phyloP scores from a whole-genome alignment of 306 rosid species.

The Malus sieversii region DNA sequence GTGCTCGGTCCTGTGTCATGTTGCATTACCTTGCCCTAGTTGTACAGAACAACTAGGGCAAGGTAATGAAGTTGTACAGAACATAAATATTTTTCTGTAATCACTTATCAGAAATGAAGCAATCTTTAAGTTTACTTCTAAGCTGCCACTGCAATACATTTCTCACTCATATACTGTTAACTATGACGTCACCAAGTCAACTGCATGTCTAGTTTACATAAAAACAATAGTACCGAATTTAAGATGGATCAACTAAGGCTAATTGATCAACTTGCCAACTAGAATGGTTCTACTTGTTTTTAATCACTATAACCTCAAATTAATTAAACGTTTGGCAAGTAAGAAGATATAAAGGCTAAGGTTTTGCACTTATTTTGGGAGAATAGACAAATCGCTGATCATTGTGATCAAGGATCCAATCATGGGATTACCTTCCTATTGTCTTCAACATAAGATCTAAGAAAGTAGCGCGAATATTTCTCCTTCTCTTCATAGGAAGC shows the following conservation, averaged over 20 bases:
- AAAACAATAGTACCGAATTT: not conserved
- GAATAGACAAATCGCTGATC: not conserved
- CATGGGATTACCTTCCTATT: constrained; percentile 58
- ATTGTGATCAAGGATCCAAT: not conserved
- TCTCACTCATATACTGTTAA: not conserved
- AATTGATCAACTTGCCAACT: not conserved
- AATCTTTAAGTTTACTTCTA: not conserved
- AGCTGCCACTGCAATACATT: not conserved
- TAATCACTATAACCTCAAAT: not conserved
- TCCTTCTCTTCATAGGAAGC: constrained; percentile 52
- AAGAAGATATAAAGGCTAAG: not conserved
- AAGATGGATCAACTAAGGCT: not conserved
- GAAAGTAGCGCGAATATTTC: constrained; percentile 71
- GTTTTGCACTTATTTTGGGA: not conserved
- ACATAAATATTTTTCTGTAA: not conserved
- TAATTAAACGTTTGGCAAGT: not conserved
- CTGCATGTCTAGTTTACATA: not conserved
- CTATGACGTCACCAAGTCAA: not conserved
- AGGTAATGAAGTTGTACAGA: not conserved
- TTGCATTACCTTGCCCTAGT: not conserved
- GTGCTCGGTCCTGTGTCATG: too few species aligned
- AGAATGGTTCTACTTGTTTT: not conserved
- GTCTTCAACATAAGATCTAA: constrained; percentile 86
- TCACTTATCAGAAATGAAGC: not conserved
- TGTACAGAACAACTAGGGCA: not conserved